Evolutionary conservation across 1,139 yeast species (phyloP), one percentile per base, ranked within the genome.

Genomic region (Geotrichum aggregatum): DNA sequence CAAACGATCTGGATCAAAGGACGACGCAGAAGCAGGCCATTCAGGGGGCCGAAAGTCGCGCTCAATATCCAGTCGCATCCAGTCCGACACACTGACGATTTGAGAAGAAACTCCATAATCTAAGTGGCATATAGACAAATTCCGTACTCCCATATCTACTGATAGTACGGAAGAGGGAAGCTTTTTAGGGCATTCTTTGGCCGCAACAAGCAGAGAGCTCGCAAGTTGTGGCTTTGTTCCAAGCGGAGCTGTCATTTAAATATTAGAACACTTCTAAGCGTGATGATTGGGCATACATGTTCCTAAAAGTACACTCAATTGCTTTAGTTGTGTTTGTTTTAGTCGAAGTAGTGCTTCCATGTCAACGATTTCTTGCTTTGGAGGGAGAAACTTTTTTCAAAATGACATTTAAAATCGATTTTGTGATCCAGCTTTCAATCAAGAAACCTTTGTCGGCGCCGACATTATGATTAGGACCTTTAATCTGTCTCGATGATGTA

Each of bases 31-130:
- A 1, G 41, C 39, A 1, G 55, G 43, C 41, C 50, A 45, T 13
- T 51, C 53, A 4, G 21, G n/a, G 13, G 47, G 48, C 18, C 50
- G 30, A 21, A 70, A 66, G 57, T 68, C 66, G 7, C 62, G 62
- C 18, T 66, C 66, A 19, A 76, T 62, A 54, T 75, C 74, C 50
- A 74, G 61, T 55, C 77, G 74, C 42, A 68, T 59, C 80, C 82
- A 77, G 43, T 72, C 73, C 4, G 59, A 50, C 2, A 77, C 58
- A 0, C 54, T 45, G 0, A 78, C 75, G 30, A 43, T 11, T 59
- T 48, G 33, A 50, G 46, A n/a, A 55, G 58, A 52, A 40, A 56
- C 19, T 56, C 59, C 44, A 51, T 46, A 52, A 2, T 47, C 42
- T 44, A 68, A 26, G 35, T 63, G 62, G 47, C 75, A 64, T n/a